A percentile compares a stretch with the other conserved stretches of the same genome.
Conservation (phyloP, 768 basidiomycete genomes). For the Pulveroboletus sp. region DNA sequence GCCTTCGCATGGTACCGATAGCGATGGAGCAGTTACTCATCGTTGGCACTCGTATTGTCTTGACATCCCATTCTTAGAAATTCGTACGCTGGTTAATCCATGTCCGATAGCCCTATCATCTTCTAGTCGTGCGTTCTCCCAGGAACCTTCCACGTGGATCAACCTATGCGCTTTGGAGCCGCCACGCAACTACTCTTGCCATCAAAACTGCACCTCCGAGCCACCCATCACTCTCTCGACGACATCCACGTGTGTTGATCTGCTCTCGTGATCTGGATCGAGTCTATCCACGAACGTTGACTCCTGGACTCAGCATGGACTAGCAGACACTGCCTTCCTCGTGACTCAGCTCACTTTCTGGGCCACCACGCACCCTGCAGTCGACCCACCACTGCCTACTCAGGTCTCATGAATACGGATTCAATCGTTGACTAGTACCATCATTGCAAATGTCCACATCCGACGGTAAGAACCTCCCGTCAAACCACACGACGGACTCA, state of each 20-base stretch:
- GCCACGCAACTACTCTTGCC: not conserved
- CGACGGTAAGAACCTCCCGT: conserved; percentile 10
- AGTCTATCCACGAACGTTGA: conserved; percentile 3
- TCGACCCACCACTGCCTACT: not conserved
- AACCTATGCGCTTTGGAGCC: not conserved
- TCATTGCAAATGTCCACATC: conserved; percentile 15
- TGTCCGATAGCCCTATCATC: not conserved
- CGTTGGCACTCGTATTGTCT: not conserved
- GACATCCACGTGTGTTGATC: conserved; percentile 17
- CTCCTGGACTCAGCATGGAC: not conserved
- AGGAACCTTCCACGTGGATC: conserved; percentile 1
- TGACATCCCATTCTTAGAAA: not conserved
- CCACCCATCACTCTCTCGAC: not conserved
- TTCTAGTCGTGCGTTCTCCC: not conserved
- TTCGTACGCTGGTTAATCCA: not conserved
- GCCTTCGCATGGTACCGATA: not conserved
- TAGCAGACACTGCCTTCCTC: conserved; percentile 3
- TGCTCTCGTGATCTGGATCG: conserved; percentile 2
- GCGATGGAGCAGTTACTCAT: not conserved
- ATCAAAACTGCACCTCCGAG: not conserved
- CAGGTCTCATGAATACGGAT: conserved; percentile 7
- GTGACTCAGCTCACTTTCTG: conserved; percentile 1
- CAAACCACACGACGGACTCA: not conserved
- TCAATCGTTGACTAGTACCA: not conserved
- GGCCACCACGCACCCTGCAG: conserved; percentile 3